Percentiles rank a stretch among this genome's conserved stretches.
These are phyloP conservation scores for Salix arbutifolia DNA, from an alignment of 345 rosid genomes.

Conservation along the genomic window DNA sequence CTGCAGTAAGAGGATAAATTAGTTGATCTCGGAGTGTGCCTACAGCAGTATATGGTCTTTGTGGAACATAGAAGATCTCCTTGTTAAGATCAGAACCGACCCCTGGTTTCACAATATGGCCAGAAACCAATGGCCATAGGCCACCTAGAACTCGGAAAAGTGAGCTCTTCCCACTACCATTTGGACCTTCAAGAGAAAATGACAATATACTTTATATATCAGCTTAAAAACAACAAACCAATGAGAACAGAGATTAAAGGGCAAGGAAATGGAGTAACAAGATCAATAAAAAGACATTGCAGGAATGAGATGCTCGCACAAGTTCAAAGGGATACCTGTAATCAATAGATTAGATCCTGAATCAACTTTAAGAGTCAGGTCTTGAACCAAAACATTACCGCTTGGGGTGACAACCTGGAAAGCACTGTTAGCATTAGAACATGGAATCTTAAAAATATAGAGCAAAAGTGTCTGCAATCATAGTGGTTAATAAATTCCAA, in stretches of 20 bases:
- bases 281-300: not conserved
- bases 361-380: constrained; percentile 79
- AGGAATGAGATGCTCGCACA: constrained; percentile 15
- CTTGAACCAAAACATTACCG: constrained; percentile 85
- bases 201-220: not conserved
- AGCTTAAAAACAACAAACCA: not conserved
- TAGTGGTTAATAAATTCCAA: constrained; percentile 13
- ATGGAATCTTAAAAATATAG: constrained; percentile 1
- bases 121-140: constrained; percentile 93
- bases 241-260: not conserved
- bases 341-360: constrained; percentile 94
- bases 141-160: constrained; percentile 99
- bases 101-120: constrained; percentile 94
- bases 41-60: constrained; percentile 96
- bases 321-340: constrained; percentile 60
- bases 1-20: constrained; percentile 88
- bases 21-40: constrained; percentile 97
- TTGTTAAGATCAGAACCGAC: constrained; percentile 98
- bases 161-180: constrained; percentile 99
- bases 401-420: constrained; percentile 96
- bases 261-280: not conserved
- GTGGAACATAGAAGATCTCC: constrained; percentile 97
- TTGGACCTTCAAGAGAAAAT: constrained; percentile 68
- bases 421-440: constrained; percentile 19
- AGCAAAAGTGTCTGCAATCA: not conserved